These are phyloP conservation scores for Aegilops bicornis DNA, from an alignment of 176 grass and related monocot genomes.

Conservation along the genomic window DNA sequence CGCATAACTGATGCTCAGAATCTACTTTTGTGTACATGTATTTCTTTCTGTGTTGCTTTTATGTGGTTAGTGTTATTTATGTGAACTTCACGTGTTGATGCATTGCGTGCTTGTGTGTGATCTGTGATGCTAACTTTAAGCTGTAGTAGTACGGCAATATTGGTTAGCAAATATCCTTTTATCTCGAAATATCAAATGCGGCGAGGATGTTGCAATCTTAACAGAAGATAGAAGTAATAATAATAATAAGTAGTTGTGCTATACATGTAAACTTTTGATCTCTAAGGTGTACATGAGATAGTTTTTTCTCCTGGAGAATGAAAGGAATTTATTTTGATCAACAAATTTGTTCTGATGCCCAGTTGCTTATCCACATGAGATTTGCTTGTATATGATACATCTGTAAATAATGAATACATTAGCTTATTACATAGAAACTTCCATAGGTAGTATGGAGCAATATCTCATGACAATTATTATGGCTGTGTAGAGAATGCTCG, in stretches of 20 bases:
- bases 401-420: background rate
- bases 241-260: background rate
- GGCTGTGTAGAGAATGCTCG: constrained; percentile 72
- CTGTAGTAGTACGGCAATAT: background rate
- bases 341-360: background rate
- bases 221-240: background rate
- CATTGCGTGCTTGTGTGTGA: background rate
- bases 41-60: background rate
- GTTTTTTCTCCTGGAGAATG: background rate
- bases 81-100: background rate
- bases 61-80: background rate
- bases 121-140: background rate
- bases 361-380: background rate
- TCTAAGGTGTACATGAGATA: background rate
- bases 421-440: background rate
- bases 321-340: background rate
- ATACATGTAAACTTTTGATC: background rate
- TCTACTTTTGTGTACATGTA: background rate
- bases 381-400: background rate
- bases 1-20: background rate
- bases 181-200: background rate
- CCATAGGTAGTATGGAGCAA: background rate
- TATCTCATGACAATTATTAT: background rate
- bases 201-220: background rate
- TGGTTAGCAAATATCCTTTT: background rate